Percentiles rank a stretch among this genome's conserved stretches.
These are phyloP conservation scores for Candida rishiriensis DNA, from an alignment of 805 yeast species.

Conservation along the genomic window DNA sequence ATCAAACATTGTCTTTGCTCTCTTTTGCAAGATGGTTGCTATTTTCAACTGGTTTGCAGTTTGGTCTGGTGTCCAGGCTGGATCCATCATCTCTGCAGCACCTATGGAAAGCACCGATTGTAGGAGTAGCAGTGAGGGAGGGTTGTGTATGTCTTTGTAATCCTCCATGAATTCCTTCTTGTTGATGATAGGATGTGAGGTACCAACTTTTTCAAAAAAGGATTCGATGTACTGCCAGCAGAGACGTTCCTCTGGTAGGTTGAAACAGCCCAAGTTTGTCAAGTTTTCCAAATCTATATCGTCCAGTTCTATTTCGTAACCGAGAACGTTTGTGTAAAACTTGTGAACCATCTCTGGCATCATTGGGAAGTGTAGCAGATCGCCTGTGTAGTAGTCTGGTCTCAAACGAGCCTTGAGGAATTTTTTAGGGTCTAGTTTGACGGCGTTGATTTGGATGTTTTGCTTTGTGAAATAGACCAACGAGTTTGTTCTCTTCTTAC, in stretches of 20 bases:
- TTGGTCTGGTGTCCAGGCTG: constrained; percentile 45
- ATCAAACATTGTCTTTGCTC: constrained; percentile 60
- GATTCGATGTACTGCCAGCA: constrained; percentile 56
- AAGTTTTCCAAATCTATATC: constrained; percentile 56
- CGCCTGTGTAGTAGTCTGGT: constrained; percentile 6
- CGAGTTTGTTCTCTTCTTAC: constrained; percentile 14
- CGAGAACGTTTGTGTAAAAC: constrained; percentile 10
- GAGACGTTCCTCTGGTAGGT: constrained; percentile 54
- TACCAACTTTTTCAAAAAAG: constrained; percentile 62
- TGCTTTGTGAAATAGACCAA: constrained; percentile 11
- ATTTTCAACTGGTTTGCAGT: constrained; percentile 27
- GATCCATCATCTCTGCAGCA: constrained; percentile 51
- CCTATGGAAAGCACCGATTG: constrained; percentile 69
- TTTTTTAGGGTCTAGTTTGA: constrained; percentile 12
- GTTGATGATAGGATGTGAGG: constrained; percentile 61
- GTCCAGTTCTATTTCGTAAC: constrained; percentile 12
- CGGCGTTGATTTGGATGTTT: constrained; percentile 8
- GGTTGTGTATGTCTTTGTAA: constrained; percentile 49
- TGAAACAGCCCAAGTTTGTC: constrained; percentile 64
- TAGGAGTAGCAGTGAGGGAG: constrained; percentile 55
- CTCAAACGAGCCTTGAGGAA: constrained; percentile 5
- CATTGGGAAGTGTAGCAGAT: constrained; percentile 5
- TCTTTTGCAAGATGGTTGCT: constrained; percentile 25
- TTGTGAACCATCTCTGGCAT: constrained; percentile 8
- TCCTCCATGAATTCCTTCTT: constrained; percentile 52